Evolutionary conservation across 495 filamentous ascomycete species (phyloP), one percentile per base, ranked within the genome.

Genomic region (Pyronema domesticum): DNA sequence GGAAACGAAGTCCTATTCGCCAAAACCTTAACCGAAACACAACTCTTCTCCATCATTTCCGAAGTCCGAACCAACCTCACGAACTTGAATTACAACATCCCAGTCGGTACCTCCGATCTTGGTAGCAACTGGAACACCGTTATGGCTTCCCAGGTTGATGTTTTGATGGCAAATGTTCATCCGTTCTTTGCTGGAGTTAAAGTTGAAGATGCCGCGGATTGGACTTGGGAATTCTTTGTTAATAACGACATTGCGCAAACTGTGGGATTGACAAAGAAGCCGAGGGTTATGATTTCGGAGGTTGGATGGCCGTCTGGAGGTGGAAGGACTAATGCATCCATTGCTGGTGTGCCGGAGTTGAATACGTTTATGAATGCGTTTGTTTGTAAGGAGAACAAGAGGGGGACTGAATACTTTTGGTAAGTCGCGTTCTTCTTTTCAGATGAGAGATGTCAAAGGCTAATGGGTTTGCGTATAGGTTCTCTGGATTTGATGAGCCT

Each of bases 81-180:
- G 6, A 65, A 72, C 9, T 73, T 78, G 55, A 73, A 73, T 11
- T 74, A 85, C 60, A 69, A 79, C 49, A 72, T 96, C 18, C 80
- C 80, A 0, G 74, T 98, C n/a, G 86, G 86, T 0, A 95, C 88
- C 0, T 83, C 81, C 3, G 91, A 98, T 68, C 75, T 98, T 4
- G 91, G 91, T 13, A 82, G 89, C 57, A 82, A 88, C 63, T 96
- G 91, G 91, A 81, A 79, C 2, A 58, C 72, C 1, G 62, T 72
- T 0, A 74, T 98, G 13, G 81, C 84, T 0, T 52, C 64, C 5
- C 71, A 76, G 46, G 81, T 86, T 42, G 91, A 96, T 59, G 76
- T 85, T 57, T 79, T 95, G 64, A 96, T 96, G 89, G 84, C 86
- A 15, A 98, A 98, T 65, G 81, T 96, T 36, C 91, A 98, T 68